Percentiles rank a stretch among this genome's conserved stretches.
phyloP scores from a whole-genome alignment of 1,139 yeast genomes.

The Pichia sp. region DNA sequence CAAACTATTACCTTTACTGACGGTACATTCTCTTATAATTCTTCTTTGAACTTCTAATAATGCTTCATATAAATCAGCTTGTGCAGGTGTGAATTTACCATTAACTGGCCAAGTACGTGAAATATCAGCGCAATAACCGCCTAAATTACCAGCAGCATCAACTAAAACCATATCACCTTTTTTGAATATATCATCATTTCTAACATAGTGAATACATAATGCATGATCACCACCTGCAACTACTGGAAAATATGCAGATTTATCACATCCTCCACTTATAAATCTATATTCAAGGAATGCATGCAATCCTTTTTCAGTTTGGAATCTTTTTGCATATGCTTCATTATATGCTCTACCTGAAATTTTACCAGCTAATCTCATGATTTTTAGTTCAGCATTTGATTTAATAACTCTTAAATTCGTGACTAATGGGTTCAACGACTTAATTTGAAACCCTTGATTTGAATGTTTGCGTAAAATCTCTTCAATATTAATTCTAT shows the following conservation, averaged over 20 bases:
- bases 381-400: slow-evolving; percentile 62
- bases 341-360: slow-evolving; percentile 78
- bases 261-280: slow-evolving; percentile 81
- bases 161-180: slow-evolving; percentile 80
- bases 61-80: slow-evolving; percentile 80
- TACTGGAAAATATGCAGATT: slow-evolving; percentile 88
- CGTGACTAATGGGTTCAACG: slow-evolving; percentile 46
- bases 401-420: slow-evolving; percentile 66
- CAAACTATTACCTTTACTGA: slow-evolving; percentile 45
- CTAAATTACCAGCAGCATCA: slow-evolving; percentile 92
- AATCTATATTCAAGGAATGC: slow-evolving; percentile 82
- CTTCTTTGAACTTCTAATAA: slow-evolving; percentile 76
- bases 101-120: slow-evolving; percentile 94
- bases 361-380: slow-evolving; percentile 77
- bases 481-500: slow-evolving; percentile 22
- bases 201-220: slow-evolving; percentile 80
- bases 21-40: slow-evolving; percentile 66
- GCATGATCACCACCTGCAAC: slow-evolving; percentile 92
- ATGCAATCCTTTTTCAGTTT: slow-evolving; percentile 69
- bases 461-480: slow-evolving; percentile 19
- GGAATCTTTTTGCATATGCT: slow-evolving; percentile 62
- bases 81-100: slow-evolving; percentile 64
- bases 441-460: slow-evolving; percentile 27
- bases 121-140: slow-evolving; percentile 94
- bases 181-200: slow-evolving; percentile 73